Evolutionary conservation across 345 rosid species (phyloP).

Genomic region (Eutrema heterophyllum): DNA sequence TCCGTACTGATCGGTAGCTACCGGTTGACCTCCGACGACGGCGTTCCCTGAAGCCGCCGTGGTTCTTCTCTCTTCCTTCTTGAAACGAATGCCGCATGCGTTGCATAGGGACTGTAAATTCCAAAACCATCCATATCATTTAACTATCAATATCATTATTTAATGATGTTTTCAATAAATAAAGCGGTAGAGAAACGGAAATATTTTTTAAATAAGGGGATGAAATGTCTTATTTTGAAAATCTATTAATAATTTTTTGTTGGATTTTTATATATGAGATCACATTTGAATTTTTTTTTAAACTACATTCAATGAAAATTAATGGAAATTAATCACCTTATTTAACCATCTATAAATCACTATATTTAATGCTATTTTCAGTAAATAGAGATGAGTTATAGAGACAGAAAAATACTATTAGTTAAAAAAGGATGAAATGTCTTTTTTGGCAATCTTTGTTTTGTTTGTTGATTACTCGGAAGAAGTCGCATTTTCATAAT

Average conservation of each 20-base stretch:
- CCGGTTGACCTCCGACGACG: conserved; percentile 29
- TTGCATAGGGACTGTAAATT: conserved; percentile 77
- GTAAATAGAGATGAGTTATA: neutral
- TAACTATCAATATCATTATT: conserved; percentile 1
- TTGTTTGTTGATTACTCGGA: neutral
- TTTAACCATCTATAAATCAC: neutral
- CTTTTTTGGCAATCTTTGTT: neutral
- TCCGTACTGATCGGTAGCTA: conserved; percentile 32
- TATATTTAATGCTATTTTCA: neutral
- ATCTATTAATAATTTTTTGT: neutral
- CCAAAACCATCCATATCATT: conserved; percentile 24
- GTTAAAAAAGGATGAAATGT: neutral
- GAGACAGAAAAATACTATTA: neutral
- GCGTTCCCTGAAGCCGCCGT: conserved; percentile 40
- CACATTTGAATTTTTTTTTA: neutral
- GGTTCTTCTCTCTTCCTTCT: conserved; percentile 89
- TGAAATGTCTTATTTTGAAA: neutral
- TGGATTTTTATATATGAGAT: neutral
- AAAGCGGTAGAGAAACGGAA: neutral
- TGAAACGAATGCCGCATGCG: conserved; percentile 94
- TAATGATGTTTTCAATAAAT: conserved; percentile 17
- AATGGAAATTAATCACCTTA: neutral
- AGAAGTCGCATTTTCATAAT: neutral
- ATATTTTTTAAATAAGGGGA: neutral
- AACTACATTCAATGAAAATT: neutral